These are phyloP conservation scores for Suhomyces pyralidae DNA, from an alignment of 805 yeast species.

Conservation along the genomic window DNA sequence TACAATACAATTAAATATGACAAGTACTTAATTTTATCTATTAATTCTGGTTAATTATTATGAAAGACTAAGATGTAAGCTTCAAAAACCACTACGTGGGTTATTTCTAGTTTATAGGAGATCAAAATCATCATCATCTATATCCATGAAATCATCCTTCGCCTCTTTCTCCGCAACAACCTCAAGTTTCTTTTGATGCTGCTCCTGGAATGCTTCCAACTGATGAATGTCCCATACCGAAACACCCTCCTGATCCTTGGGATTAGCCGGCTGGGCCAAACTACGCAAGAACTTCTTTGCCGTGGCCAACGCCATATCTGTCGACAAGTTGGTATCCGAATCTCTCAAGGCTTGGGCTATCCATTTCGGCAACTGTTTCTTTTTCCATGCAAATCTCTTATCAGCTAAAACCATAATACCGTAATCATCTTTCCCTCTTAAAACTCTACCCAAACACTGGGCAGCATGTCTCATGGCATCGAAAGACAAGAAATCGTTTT, in stretches of 20 bases:
- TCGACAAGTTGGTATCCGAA: slow-evolving; percentile 86
- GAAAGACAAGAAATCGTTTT: slow-evolving; percentile 91
- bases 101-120: slow-evolving; percentile 14
- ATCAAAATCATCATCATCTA: slow-evolving; percentile 46
- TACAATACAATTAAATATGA: too few relatives aligned
- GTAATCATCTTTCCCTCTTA: slow-evolving; percentile 97
- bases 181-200: slow-evolving; percentile 35
- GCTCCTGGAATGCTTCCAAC: slow-evolving; percentile 54
- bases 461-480: slow-evolving; percentile 99
- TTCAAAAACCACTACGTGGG: background rate
- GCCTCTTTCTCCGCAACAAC: slow-evolving; percentile 14
- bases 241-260: slow-evolving; percentile 88
- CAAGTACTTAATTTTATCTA: too few relatives aligned
- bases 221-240: slow-evolving; percentile 88
- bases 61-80: too few relatives aligned
- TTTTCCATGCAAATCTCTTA: slow-evolving; percentile 82
- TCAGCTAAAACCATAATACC: slow-evolving; percentile 99
- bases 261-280: slow-evolving; percentile 90
- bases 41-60: too few relatives aligned
- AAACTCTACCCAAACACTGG: slow-evolving; percentile 94
- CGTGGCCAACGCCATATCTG: slow-evolving; percentile 95
- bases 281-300: slow-evolving; percentile 90
- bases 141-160: slow-evolving; percentile 41
- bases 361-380: slow-evolving; percentile 93
- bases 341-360: slow-evolving; percentile 89